phyloP scores from a whole-genome alignment of 2,329 filamentous ascomycete species.

The Cercospora zeae-maydis region DNA sequence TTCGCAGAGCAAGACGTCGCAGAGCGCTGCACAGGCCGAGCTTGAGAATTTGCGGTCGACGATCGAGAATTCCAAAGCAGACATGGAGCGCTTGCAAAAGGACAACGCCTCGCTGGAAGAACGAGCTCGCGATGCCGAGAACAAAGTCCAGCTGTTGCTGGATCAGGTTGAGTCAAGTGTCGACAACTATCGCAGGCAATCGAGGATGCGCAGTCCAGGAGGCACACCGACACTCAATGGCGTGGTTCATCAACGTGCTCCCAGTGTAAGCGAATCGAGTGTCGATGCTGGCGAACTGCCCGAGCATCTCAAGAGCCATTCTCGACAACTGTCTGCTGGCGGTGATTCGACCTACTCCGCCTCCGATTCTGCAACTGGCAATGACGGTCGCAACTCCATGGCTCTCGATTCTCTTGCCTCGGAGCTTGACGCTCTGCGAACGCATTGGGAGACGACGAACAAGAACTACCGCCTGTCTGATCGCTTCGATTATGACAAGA shows the following conservation, averaged over 20 bases:
- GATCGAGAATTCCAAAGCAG: conserved; percentile 52
- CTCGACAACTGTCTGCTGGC: conserved; percentile 58
- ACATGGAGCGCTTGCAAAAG: conserved; percentile 75
- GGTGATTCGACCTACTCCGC: conserved; percentile 53
- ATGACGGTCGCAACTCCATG: conserved; percentile 37
- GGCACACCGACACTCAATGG: conserved; percentile 32
- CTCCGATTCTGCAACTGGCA: conserved; percentile 15
- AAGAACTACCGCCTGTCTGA: conserved; percentile 90
- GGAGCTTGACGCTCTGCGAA: conserved; percentile 85
- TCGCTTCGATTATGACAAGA: conserved; percentile 70
- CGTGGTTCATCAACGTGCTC: conserved; percentile 42
- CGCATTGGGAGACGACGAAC: conserved; percentile 93
- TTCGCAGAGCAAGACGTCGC: conserved; percentile 58
- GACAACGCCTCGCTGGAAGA: conserved; percentile 80
- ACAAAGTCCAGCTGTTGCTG: conserved; percentile 85
- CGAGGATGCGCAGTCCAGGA: conserved; percentile 42
- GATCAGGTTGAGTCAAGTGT: conserved; percentile 94
- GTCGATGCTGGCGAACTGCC: conserved; percentile 38
- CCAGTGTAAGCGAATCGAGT: conserved; percentile 43
- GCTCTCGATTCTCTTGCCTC: conserved; percentile 80
- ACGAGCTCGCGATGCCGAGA: conserved; percentile 83
- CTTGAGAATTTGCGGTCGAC: conserved; percentile 51
- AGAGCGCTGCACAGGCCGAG: conserved; percentile 40
- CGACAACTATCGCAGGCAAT: conserved; percentile 84
- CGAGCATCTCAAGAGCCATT: conserved; percentile 46